These are phyloP conservation scores for Rhizophagus prolifer DNA, from an alignment of 192 early-diverging fungal genomes.

Conservation along the genomic window DNA sequence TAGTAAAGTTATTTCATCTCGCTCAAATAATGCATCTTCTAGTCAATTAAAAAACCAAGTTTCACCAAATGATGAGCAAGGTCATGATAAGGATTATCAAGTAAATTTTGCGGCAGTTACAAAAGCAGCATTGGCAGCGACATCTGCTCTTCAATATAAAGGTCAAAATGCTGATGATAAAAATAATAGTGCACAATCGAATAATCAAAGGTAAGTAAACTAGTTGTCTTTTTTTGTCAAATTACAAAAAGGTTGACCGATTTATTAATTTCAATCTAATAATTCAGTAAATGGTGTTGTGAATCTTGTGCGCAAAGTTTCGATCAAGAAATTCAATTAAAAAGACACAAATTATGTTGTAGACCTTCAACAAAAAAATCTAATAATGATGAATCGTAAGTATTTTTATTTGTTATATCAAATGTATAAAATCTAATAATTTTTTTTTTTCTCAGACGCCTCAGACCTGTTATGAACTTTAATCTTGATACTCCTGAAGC, in stretches of 20 bases:
- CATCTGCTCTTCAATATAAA: too few relatives aligned
- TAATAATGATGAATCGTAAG: constrained; percentile 1
- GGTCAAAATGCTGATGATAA: too few relatives aligned
- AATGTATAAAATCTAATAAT: background rate
- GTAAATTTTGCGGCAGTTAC: too few relatives aligned
- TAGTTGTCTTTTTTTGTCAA: too few relatives aligned
- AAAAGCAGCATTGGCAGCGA: too few relatives aligned
- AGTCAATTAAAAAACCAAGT: too few relatives aligned
- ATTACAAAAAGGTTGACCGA: too few relatives aligned
- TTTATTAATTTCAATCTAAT: background rate
- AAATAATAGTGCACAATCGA: background rate
- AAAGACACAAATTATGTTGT: background rate
- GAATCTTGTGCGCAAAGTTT: background rate
- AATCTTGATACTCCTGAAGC: constrained; percentile 66
- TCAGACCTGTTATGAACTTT: background rate
- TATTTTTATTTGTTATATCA: background rate
- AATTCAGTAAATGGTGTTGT: background rate
- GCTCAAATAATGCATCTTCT: too few relatives aligned
- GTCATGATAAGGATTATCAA: too few relatives aligned
- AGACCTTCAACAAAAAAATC: background rate
- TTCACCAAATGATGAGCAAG: too few relatives aligned
- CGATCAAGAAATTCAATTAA: background rate
- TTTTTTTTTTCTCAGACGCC: background rate
- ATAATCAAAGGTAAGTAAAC: background rate
- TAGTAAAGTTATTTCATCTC: too few relatives aligned